These are phyloP conservation scores for Schwanniomyces polymorphus DNA, from an alignment of 805 yeast genomes.

Conservation along the genomic window DNA sequence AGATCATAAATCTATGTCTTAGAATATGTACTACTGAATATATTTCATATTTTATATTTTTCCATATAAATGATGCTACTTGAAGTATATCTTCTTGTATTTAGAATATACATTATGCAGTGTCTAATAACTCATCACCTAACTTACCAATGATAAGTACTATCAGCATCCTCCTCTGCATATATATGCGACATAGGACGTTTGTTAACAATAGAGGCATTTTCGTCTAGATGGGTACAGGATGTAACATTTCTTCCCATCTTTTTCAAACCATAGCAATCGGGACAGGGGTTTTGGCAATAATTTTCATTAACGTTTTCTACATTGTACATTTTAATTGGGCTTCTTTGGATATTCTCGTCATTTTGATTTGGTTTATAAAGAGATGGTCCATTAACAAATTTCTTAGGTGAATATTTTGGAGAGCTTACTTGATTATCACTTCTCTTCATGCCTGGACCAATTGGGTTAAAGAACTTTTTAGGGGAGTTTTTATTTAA, in stretches of 20 bases:
- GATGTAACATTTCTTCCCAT: slow-evolving; percentile 9
- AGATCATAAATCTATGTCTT: not conserved
- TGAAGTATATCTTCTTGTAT: no score
- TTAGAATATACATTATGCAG: not conserved
- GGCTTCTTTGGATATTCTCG: slow-evolving; percentile 1
- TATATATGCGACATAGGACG: not conserved
- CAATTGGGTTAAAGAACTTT: slow-evolving; percentile 3
- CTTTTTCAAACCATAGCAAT: slow-evolving; percentile 6
- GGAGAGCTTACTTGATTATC: slow-evolving; percentile 1
- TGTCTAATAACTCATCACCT: not conserved
- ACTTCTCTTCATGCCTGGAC: slow-evolving; percentile 1
- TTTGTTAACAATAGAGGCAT: not conserved
- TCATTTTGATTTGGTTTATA: not conserved
- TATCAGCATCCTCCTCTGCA: not conserved
- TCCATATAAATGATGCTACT: no score
- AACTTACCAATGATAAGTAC: not conserved
- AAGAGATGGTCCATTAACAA: not conserved
- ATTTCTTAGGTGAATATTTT: slow-evolving; percentile 1
- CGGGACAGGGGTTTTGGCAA: slow-evolving; percentile 5
- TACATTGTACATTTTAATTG: slow-evolving; percentile 4
- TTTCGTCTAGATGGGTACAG: slow-evolving; percentile 7
- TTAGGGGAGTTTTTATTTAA: slow-evolving; percentile 6
- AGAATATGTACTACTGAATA: no score
- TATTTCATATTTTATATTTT: no score
- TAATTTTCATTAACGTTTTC: not conserved